phyloP scores from a whole-genome alignment of 257 asterid species.

The Schizonepeta tenuifolia region DNA sequence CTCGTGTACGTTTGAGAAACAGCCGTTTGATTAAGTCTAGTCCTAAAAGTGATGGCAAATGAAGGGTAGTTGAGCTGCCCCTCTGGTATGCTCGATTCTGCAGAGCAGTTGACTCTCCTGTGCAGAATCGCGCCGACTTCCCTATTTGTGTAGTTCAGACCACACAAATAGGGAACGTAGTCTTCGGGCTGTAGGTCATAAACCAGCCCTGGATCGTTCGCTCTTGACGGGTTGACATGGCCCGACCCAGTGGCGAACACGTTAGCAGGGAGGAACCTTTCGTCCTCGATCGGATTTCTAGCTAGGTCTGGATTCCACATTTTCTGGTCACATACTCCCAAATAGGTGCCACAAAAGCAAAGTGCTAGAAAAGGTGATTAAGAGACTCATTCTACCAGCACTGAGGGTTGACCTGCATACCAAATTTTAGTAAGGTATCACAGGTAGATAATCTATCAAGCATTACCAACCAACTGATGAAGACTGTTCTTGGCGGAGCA shows the following conservation, averaged over 20 bases:
- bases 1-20: slow-evolving; percentile 26
- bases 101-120: slow-evolving; percentile 17
- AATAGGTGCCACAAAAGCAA: no score
- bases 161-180: slow-evolving; percentile 36
- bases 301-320: no score
- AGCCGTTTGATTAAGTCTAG: background rate
- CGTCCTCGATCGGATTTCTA: slow-evolving; percentile 28
- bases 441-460: no score
- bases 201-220: slow-evolving; percentile 34
- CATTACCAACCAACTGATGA: no score
- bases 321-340: no score
- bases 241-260: slow-evolving; percentile 38
- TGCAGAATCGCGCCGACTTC: slow-evolving; percentile 13
- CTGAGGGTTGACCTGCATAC: no score
- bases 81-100: slow-evolving; percentile 6
- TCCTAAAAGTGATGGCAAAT: background rate
- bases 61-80: slow-evolving; percentile 32
- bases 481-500: no score
- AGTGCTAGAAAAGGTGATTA: no score
- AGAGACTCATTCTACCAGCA: no score
- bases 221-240: slow-evolving; percentile 39
- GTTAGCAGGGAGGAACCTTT: slow-evolving; percentile 25
- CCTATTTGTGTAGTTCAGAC: slow-evolving; percentile 24
- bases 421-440: no score
- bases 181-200: slow-evolving; percentile 27